A percentile compares a stretch with the other conserved stretches of the same genome.
phyloP scores from a whole-genome alignment of 2,329 filamentous ascomycete species.

The Coccinonectria pachysandricola region DNA sequence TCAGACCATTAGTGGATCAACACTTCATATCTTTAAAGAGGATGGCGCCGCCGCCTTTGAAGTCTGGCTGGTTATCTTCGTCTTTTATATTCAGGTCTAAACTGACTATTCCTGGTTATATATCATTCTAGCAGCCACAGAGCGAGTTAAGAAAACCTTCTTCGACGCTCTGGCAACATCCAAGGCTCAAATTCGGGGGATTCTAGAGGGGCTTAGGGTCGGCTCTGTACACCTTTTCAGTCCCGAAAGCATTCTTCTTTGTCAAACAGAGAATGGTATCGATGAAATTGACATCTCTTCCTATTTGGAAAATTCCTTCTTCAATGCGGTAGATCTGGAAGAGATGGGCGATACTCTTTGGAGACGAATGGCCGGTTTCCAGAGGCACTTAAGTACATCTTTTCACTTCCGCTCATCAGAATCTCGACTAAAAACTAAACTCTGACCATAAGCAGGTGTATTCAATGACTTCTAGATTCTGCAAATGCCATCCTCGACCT shows the following conservation, averaged over 20 bases:
- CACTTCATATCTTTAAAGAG: no score
- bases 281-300: constrained; percentile 9
- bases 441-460: constrained; percentile 1
- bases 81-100: no score
- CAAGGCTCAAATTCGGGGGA: constrained; percentile 7
- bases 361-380: constrained; percentile 7
- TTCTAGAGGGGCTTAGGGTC: constrained; percentile 6
- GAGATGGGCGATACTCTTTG: constrained; percentile 11
- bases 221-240: constrained; percentile 12
- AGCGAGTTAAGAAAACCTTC: constrained; percentile 9
- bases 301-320: constrained; percentile 8
- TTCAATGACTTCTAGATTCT: constrained; percentile 8
- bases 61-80: no score
- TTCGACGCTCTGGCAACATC: constrained; percentile 9
- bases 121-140: no score
- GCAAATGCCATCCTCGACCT: constrained; percentile 6
- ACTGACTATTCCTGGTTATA: no score
- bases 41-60: no score
- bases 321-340: constrained; percentile 11
- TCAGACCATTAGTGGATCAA: no score
- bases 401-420: no score
- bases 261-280: constrained; percentile 4
- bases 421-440: not conserved
- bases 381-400: constrained; percentile 1
- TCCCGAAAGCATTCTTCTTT: constrained; percentile 7